Evolutionary conservation across 306 rosid species (phyloP), one percentile per base, ranked within the genome.

Genomic region (Sophora flavescens): DNA sequence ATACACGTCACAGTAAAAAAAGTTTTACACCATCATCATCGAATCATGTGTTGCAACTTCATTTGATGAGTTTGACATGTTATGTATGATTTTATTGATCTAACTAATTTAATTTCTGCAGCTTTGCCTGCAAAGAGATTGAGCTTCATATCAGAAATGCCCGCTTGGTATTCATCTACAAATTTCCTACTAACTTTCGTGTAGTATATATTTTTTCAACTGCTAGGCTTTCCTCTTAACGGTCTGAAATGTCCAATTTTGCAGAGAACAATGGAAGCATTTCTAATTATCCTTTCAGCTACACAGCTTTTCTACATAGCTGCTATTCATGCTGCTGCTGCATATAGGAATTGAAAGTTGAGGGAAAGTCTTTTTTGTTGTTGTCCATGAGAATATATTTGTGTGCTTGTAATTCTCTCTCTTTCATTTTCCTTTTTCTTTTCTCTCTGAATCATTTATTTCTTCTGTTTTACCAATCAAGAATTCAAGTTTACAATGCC

Each of bases 251-350:
- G 32, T 75, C 44, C 41, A 51, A 45, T 82, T 51, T 73, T 86
- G 89, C 86, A 96, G 97, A 86, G 82, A 87, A 96, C 97, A 14
- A 89, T 96, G 91, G 98, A 96, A 79, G 92, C 93, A 12, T 96
- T 96, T 85, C 45, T 92, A 26, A 96, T 92, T 57, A 96, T 96
- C 86, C 96, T 96, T 42, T 86, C 99, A 32, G 98, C 66, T 33
- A 91, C 99, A 39, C 99, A 92, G 83, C 88, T 92, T 54, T 54
- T 89, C 48, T 96, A 92, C 83, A 79, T 96, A 44, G 84, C 76
- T 56, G 96, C 88, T 72, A 89, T 92, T 77, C 89, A 92, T 60
- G 59, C 82, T 18, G 89, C 70, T 53, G 72, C 72, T 4, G 30
- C 84, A 0, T 22, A 50, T 15, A 82, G 83, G 70, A 83, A 84